These are phyloP conservation scores for Teunomyces atbi DNA, from an alignment of 805 yeast genomes.

Conservation along the genomic window DNA sequence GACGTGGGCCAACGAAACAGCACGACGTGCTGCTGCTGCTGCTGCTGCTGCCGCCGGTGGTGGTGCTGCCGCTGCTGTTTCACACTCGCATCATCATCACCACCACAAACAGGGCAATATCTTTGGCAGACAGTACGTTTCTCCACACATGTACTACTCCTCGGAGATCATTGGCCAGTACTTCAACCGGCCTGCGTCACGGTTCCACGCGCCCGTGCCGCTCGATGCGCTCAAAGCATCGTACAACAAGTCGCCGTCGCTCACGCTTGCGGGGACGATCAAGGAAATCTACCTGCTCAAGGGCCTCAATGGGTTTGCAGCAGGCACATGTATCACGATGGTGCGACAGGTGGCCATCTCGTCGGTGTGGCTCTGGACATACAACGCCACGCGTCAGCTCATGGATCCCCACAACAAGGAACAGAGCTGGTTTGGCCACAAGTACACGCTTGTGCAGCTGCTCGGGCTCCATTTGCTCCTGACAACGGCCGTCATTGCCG, in stretches of 20 bases:
- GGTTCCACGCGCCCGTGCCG: constrained; percentile 18
- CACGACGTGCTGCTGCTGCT: constrained; percentile 2
- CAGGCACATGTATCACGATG: constrained; percentile 82
- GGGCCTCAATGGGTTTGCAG: constrained; percentile 75
- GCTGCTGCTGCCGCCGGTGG: constrained; percentile 10
- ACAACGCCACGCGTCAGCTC: constrained; percentile 72
- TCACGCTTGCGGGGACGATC: constrained; percentile 50
- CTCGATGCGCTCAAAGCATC: constrained; percentile 20
- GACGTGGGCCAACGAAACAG: constrained; percentile 26
- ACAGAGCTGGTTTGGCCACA: constrained; percentile 45
- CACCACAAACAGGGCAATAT: constrained; percentile 16
- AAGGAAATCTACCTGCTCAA: constrained; percentile 68
- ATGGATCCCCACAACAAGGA: constrained; percentile 50
- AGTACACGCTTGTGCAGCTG: constrained; percentile 37
- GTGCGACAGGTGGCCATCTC: constrained; percentile 77
- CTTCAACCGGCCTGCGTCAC: constrained; percentile 18
- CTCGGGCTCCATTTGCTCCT: constrained; percentile 58
- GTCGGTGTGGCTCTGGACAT: constrained; percentile 80
- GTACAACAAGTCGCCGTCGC: constrained; percentile 55
- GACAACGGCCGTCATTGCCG: constrained; percentile 67
- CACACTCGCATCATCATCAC: constrained; percentile 1
- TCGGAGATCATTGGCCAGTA: constrained; percentile 30
- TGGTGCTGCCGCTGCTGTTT: no score
- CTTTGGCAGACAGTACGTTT: constrained; percentile 33
- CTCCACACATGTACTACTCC: constrained; percentile 43